A percentile compares a stretch with the other conserved stretches of the same genome.
Evolutionary conservation across 2,329 filamentous ascomycete species (phyloP).

Genomic region (Dendrostoma leiphaemia): DNA sequence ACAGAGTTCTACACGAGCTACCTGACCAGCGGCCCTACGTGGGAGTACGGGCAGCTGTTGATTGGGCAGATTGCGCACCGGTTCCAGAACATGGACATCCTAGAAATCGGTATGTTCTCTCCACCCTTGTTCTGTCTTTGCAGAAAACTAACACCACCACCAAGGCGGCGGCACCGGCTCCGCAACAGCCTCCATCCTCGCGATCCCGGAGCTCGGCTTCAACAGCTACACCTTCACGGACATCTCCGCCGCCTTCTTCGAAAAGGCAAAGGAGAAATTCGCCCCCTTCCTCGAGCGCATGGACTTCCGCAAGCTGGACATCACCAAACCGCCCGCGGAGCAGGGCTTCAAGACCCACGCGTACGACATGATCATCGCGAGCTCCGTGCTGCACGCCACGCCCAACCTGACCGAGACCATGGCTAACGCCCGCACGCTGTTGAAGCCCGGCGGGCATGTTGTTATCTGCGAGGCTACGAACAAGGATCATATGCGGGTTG

Average conservation of each 20-base stretch:
- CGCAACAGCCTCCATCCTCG: conserved; percentile 34
- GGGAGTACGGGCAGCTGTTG: conserved; percentile 8
- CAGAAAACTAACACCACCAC: neutral
- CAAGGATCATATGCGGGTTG: no score
- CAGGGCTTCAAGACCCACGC: conserved; percentile 30
- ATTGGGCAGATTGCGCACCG: conserved; percentile 32
- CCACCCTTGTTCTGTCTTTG: neutral
- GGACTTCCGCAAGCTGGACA: conserved; percentile 23
- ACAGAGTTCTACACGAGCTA: conserved; percentile 25
- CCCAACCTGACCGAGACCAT: conserved; percentile 20
- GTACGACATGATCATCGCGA: conserved; percentile 31
- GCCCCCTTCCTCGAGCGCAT: neutral
- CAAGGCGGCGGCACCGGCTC: conserved; percentile 36
- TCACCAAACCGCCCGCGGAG: conserved; percentile 23
- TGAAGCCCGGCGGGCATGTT: conserved; percentile 31
- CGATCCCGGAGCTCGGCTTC: conserved; percentile 27
- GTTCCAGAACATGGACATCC: conserved; percentile 28
- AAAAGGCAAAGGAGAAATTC: conserved; percentile 20
- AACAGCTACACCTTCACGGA: conserved; percentile 43
- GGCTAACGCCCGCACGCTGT: conserved; percentile 26
- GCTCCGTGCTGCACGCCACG: conserved; percentile 29
- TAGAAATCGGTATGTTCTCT: conserved; percentile 30
- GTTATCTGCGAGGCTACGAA: no score
- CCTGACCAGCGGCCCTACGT: neutral
- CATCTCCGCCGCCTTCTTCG: conserved; percentile 36